Evolutionary conservation across 805 yeast species (phyloP).

Genomic region (Lipomyces kockii): DNA sequence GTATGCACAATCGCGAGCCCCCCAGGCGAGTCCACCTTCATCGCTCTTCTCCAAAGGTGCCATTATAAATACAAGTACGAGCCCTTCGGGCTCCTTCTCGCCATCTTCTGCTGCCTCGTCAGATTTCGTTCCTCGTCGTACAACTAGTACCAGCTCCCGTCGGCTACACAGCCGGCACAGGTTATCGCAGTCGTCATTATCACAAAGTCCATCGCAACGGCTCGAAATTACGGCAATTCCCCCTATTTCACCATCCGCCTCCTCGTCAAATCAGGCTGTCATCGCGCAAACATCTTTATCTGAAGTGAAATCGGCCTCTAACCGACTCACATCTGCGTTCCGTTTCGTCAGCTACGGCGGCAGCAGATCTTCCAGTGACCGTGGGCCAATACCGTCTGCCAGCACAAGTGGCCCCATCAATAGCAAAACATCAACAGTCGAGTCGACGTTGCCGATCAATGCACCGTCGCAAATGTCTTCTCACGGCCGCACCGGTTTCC

Average conservation of each 20-base stretch:
- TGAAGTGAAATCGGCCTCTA: constrained; percentile 16
- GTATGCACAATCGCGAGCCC: constrained; percentile 7
- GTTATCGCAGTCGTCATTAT: constrained; percentile 10
- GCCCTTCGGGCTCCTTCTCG: constrained; percentile 33
- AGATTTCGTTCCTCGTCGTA: not conserved
- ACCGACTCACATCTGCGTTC: constrained; percentile 20
- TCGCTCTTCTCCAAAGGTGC: constrained; percentile 31
- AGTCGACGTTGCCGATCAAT: constrained; percentile 20
- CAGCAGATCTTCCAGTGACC: constrained; percentile 3
- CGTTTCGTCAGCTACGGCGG: constrained; percentile 21
- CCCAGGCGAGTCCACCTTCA: constrained; percentile 14
- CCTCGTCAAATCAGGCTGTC: constrained; percentile 2
- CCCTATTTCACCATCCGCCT: not conserved
- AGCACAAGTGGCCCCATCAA: not conserved
- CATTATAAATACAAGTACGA: constrained; percentile 31
- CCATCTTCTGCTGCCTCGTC: constrained; percentile 22
- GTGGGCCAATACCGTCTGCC: not conserved
- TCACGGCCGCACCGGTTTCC: constrained; percentile 21
- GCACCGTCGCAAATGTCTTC: not conserved
- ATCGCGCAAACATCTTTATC: constrained; percentile 1
- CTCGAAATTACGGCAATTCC: not conserved
- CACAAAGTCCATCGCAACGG: constrained; percentile 13
- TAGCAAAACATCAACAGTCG: constrained; percentile 12
- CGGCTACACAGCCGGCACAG: constrained; percentile 5
- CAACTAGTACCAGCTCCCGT: constrained; percentile 4